Evolutionary conservation across 202 grass and related monocot genomes (phyloP), one percentile per base, ranked within the genome.

Genomic region (Miscanthus sacchariflorus): DNA sequence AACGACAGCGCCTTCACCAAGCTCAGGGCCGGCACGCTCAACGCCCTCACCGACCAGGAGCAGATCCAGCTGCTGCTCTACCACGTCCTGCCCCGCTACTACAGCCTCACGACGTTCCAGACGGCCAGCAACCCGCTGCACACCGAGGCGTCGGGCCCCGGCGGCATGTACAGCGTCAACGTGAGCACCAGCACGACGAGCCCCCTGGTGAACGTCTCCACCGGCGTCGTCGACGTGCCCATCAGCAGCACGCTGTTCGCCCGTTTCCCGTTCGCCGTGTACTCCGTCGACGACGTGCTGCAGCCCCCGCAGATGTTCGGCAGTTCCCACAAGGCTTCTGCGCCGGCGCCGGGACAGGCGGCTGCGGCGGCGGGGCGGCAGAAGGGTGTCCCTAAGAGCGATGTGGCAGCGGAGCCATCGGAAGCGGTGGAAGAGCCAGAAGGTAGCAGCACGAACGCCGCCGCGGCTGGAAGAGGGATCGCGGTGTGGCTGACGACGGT

Each of bases 211-310:
- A 90, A 90, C 86, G 70, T 95, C 9, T 92, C 93, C 52, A 95
- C 90, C 1, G 93, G 93, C 68, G 73, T 90, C 39, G 90, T 59
- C 44, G 81, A 71, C 58, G 81, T 86, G 24, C 87, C 84, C 40
- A 25, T 93, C 84, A 75, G 45, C 68, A 91, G 74, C 44, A 88
- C 91, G 10, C 48, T 93, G 38, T 52, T 72, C 64, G 83, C 84
- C 1, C 61, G 80, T 3, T 91, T 88, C 68, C 93, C 93, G 5
- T 78, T 95, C 4, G 81, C 85, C 19, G 89, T 91, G 3, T 95
- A 88, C 89, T 90, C 93, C n/a, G 33, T 95, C 74, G 93, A 95
- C 35, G 24, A 56, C 33, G 93, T 95, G 17, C 88, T 95, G 66
- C 65, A 78, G 77, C 93, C 93, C 0, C 63, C 68, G 76, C 89